Base-by-base conservation (phyloP, 768 basidiomycete genomes). In the Boletus rubropictus region DNA sequence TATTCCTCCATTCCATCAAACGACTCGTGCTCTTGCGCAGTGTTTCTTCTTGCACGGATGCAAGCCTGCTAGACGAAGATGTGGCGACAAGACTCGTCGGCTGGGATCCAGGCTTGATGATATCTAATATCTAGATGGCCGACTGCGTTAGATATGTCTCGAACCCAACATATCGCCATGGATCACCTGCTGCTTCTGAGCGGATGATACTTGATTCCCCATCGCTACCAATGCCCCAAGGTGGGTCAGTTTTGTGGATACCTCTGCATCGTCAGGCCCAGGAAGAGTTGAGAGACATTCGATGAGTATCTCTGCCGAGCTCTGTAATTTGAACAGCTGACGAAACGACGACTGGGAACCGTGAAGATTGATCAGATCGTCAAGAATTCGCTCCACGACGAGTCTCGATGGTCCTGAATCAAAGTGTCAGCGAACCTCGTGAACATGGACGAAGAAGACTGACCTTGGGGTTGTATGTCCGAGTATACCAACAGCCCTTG, bases 151-250 rank as follows among this genome's bases (percentile, higher is more conserved):
- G 44, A 33, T 36, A 29, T 29, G 54, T 25, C n/a, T 46, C 24
- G 3, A 39, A 34, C 11, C 1, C 20, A 7, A 34, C 31, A 31
- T 14, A 11, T 33, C n/a, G 46, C 17, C n/a, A 15, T 22, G n/a
- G 39, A 21, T 31, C 56, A 87, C 89, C 75, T 89, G 84, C 43
- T 78, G 79, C 54, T 87, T 89, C 62, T 89, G 86, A n/a, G 64
- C 34, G 0, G 75, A 75, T 12, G 78, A 74, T 34, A 86, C 78
- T 8, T 75, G 67, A 44, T 77, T 77, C 46, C 84, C 86, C 48
- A 82, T 66, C 2, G 84, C 82, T 21, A 91, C 69, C 15, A 82
- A 77, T 22, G 84, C 59, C 2, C 79, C 86, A 21, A 92, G 70
- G 52, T 89, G 84, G 3, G 76, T 79, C 14, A 89, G 61, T 50